Evolutionary conservation across 345 rosid genomes (phyloP).

Genomic region (Citrus sp.): DNA sequence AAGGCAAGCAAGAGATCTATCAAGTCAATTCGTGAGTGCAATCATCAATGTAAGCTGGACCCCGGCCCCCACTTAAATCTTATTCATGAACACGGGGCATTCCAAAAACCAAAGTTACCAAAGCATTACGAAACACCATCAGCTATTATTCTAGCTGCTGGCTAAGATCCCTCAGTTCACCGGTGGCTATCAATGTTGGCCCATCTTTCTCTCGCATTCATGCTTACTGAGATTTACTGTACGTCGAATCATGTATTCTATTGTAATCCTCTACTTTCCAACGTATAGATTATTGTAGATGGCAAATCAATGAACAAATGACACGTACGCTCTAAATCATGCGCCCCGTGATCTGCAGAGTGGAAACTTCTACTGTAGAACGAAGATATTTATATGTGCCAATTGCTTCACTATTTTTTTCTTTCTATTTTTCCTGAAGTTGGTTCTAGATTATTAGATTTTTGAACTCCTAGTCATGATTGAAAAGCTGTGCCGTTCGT

Average conservation of each 20-base stretch:
- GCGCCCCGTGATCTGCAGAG: too few relatives aligned
- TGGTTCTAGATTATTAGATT: background rate
- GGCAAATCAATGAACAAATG: constrained; percentile 14
- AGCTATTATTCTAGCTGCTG: too few relatives aligned
- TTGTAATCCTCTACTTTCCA: constrained; percentile 2
- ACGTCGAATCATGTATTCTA: constrained; percentile 25
- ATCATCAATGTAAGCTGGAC: constrained; percentile 31
- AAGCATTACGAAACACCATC: too few relatives aligned
- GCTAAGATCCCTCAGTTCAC: constrained; percentile 22
- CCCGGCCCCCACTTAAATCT: constrained; percentile 17
- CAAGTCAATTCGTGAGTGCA: constrained; percentile 25
- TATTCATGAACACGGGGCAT: constrained; percentile 17
- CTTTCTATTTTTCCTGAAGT: background rate
- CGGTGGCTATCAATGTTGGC: constrained; percentile 25
- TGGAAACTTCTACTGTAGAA: too few relatives aligned
- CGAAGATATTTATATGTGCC: background rate
- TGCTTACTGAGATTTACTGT: constrained; percentile 18
- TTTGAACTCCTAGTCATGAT: constrained; percentile 7
- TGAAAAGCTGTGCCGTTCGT: constrained; percentile 8
- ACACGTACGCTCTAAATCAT: background rate
- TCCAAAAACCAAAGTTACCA: constrained; percentile 15
- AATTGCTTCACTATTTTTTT: background rate
- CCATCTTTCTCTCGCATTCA: constrained; percentile 14
- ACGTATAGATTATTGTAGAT: background rate
- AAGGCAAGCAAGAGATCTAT: constrained; percentile 26